Evolutionary conservation across 2,329 filamentous ascomycete genomes (phyloP), one percentile per base, ranked within the genome.

Genomic region (Xylariaceae sp.): DNA sequence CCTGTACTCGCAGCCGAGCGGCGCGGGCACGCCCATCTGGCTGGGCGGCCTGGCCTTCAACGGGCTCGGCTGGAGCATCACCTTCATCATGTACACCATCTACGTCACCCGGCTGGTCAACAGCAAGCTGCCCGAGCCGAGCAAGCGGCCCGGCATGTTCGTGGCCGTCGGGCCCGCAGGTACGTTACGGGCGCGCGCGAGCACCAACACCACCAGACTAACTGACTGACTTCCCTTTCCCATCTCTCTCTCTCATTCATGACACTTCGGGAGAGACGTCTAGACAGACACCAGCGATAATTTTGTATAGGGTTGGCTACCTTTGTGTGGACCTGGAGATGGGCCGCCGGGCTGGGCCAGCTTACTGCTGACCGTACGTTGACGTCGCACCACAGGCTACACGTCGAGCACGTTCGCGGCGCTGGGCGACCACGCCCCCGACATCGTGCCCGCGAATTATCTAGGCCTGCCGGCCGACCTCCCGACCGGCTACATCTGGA

Each of bases 161-260:
- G 66, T 73, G 13, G 63, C 65, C 1, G 69, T 72, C 3, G 69
- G 69, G 0, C 65, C 65, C 3, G 49, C 52, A 30, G 50, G 58
- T 3, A 66, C 63, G 1, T 53, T 58, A 16, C 51, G 62, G n/a
- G 63, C 61, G 4, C 46, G 58, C 7, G 21, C 8, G 7, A 23
- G 8, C 8, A 8, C 7, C 12, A 23, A 23, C 21, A 7, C 7
- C 21, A 23, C 12, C 21, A 8, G 7, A 23, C 12, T 23, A 23
- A 7, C 7, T 7, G 12, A 23, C 21, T 23, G 12, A 23, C 21
- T 23, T 23, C 21, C 21, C 12, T 23, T 23, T 12, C 7, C 8
- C 12, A 23, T 12, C 8, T 23, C 8, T 23, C 21, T 12, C 12
- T 23, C 21, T 23, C 21, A n/a, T n/a, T n/a, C n/a, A n/a, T n/a